Percentiles rank a stretch among this genome's conserved stretches.
These are phyloP conservation scores for Peronosclerospora sorghi DNA, from an alignment of 352 stramenopile species.

Conservation along the genomic window DNA sequence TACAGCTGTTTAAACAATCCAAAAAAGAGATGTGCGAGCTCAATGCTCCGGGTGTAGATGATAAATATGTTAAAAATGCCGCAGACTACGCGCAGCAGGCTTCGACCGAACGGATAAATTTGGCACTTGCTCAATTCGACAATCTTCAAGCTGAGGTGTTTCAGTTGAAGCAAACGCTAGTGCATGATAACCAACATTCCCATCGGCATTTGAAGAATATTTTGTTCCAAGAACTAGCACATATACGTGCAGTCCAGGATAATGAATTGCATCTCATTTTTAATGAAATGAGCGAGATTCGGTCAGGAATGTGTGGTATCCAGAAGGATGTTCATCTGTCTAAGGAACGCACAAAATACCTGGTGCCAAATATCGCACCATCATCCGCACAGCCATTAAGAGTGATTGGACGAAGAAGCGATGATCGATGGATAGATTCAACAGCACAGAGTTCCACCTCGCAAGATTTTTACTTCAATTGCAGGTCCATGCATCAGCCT, in stretches of 20 bases:
- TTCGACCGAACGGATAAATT: constrained; percentile 27
- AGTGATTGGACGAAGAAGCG: constrained; percentile 6
- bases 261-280: constrained; percentile 41
- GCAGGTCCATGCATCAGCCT: too few species aligned
- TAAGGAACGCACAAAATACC: constrained; percentile 61
- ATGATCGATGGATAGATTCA: constrained; percentile 3
- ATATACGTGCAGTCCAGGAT: constrained; percentile 36
- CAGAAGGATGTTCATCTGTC: constrained; percentile 56
- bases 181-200: constrained; percentile 38
- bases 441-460: neutral
- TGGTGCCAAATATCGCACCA: constrained; percentile 34
- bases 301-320: constrained; percentile 51
- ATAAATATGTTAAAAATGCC: neutral
- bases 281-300: constrained; percentile 53
- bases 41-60: constrained; percentile 7
- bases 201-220: constrained; percentile 41
- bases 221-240: constrained; percentile 33
- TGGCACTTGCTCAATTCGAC: constrained; percentile 32
- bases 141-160: constrained; percentile 39
- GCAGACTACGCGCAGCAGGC: constrained; percentile 4
- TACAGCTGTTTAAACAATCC: constrained; percentile 13
- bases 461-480: constrained; percentile 13
- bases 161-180: constrained; percentile 35
- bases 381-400: neutral
- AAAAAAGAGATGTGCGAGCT: constrained; percentile 17